These are phyloP conservation scores for Termitomyces sp. DNA, from an alignment of 768 basidiomycete species.

Conservation along the genomic window DNA sequence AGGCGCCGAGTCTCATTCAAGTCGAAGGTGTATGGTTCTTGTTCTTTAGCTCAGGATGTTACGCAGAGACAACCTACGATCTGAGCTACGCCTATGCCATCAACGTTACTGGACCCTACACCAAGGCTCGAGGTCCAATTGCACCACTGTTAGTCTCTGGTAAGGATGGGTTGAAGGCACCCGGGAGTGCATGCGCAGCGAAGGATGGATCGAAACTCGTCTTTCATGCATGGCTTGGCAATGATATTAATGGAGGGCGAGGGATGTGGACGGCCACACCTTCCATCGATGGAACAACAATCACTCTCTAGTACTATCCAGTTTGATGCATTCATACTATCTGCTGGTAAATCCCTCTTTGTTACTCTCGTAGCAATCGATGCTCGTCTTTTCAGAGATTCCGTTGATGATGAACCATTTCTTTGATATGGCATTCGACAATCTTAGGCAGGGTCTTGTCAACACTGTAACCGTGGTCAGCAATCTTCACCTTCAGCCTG, in stretches of 20 bases:
- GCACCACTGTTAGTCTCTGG: constrained; percentile 9
- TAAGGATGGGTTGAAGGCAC: constrained; percentile 11
- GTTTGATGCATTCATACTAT: not conserved
- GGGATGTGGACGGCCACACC: constrained; percentile 12
- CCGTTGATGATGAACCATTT: too few relatives aligned
- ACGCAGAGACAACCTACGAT: constrained; percentile 10
- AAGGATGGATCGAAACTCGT: constrained; percentile 9
- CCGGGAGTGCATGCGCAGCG: constrained; percentile 8
- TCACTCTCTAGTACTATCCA: constrained; percentile 3
- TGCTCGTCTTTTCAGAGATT: too few relatives aligned
- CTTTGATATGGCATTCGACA: too few relatives aligned
- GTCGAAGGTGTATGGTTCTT: constrained; percentile 11
- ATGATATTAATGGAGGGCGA: constrained; percentile 7
- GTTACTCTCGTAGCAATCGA: too few relatives aligned
- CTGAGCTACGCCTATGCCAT: constrained; percentile 13
- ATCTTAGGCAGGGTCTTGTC: too few relatives aligned
- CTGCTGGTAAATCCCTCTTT: not conserved
- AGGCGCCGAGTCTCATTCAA: constrained; percentile 11
- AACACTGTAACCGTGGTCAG: too few relatives aligned
- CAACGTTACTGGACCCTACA: constrained; percentile 9
- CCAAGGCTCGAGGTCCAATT: constrained; percentile 9
- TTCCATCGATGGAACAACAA: constrained; percentile 5
- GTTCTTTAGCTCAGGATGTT: constrained; percentile 13
- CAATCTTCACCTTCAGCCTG: too few relatives aligned
- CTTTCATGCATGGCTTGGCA: constrained; percentile 10